These are phyloP conservation scores for Mortierella sp. DNA, from an alignment of 371 early-diverging fungal species.

Conservation along the genomic window DNA sequence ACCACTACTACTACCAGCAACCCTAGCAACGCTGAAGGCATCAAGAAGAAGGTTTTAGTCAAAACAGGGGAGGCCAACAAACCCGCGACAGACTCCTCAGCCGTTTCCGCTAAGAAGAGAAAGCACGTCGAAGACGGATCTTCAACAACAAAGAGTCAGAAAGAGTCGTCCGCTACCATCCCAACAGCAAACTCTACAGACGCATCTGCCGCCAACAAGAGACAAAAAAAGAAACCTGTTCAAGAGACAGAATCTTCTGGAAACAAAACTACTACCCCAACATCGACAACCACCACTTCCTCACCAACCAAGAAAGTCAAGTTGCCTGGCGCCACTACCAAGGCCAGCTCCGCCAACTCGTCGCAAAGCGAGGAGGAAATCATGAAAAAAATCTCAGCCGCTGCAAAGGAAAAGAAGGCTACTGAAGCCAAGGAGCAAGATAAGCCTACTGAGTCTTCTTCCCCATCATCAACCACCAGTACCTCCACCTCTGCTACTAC, in stretches of 20 bases:
- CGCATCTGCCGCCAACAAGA: background rate
- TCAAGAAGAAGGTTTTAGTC: background rate
- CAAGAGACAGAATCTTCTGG: constrained; percentile 8
- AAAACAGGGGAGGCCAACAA: background rate
- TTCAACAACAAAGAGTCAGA: constrained; percentile 3
- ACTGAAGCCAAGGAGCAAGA: background rate
- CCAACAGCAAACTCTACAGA: background rate
- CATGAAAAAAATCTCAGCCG: constrained; percentile 14
- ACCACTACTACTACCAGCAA: background rate
- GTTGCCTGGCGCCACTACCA: background rate
- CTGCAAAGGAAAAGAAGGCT: constrained; percentile 19
- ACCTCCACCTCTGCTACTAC: background rate
- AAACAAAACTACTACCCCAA: background rate
- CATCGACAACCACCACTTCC: background rate
- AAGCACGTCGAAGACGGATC: constrained; percentile 7
- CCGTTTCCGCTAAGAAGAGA: constrained; percentile 10
- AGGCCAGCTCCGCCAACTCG: background rate
- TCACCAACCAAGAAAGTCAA: constrained; percentile 1
- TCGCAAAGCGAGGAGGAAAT: constrained; percentile 12
- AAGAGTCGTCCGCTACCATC: background rate
- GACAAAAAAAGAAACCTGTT: constrained; percentile 3
- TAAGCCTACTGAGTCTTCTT: background rate
- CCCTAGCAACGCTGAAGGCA: background rate
- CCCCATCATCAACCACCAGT: background rate
- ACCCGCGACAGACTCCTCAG: background rate